A percentile compares a stretch with the other conserved stretches of the same genome.
These are phyloP conservation scores for Penstemon barbatus DNA, from an alignment of 257 asterid genomes.

Conservation along the genomic window DNA sequence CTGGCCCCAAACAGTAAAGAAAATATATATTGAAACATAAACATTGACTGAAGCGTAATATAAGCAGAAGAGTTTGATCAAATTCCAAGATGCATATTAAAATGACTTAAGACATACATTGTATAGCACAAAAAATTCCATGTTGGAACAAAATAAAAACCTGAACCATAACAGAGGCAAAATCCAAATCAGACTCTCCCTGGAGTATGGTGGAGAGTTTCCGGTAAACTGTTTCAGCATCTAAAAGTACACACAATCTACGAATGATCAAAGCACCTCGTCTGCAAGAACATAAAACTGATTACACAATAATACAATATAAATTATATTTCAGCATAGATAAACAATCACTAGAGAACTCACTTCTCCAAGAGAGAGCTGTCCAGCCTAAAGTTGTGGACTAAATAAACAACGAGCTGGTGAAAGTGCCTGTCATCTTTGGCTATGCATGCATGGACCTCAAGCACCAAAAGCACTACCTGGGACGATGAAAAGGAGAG, in stretches of 20 bases:
- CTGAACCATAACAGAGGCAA: constrained; percentile 93
- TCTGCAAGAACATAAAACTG: constrained; percentile 46
- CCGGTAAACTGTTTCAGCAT: constrained; percentile 86
- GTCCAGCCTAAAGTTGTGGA: constrained; percentile 75
- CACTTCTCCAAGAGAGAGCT: constrained; percentile 93
- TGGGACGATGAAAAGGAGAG: constrained; percentile 30
- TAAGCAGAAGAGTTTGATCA: constrained; percentile 3
- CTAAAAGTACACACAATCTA: constrained; percentile 87
- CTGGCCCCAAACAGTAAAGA: not conserved
- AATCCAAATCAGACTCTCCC: constrained; percentile 88
- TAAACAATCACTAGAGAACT: constrained; percentile 27
- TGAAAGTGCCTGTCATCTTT: constrained; percentile 76
- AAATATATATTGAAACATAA: not conserved
- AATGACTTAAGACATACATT: not conserved
- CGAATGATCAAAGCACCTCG: constrained; percentile 95
- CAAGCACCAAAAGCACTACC: constrained; percentile 97
- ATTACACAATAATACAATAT: constrained; percentile 20
- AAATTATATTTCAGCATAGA: constrained; percentile 8
- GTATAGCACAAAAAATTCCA: constrained; percentile 12
- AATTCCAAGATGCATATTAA: not conserved
- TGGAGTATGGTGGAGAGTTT: constrained; percentile 84
- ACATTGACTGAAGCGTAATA: not conserved
- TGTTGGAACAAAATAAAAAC: constrained; percentile 36
- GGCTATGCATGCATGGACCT: constrained; percentile 98
- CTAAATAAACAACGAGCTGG: constrained; percentile 71